Base-by-base conservation (phyloP, 805 yeast species). In the Cyberlindnera mycetangii region DNA sequence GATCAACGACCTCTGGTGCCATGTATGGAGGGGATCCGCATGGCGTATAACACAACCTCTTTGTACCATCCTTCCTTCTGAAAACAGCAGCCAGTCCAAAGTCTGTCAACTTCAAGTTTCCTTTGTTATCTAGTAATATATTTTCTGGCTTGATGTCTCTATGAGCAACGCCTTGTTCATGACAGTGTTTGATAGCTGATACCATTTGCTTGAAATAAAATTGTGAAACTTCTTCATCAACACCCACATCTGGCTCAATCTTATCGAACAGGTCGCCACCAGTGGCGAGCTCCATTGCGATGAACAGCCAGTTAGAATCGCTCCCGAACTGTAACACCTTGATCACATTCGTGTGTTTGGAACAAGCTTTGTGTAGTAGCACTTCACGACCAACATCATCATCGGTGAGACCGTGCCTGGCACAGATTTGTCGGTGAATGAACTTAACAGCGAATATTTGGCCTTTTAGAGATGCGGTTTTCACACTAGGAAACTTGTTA, bases 241-340 rank as follows among this genome's bases (percentile, higher is more conserved):
- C 80, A 1, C 89, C 89, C 7, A 75, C 64, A 63, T 83, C 89
- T 0, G 89, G 89, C 58, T 83, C 89, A 48, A 85, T 84, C 61
- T 84, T 85, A 55, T 84, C 90, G 59, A 85, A 85, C 17, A 85
- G 59, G 62, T 85, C 93, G 14, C 93, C 93, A 47, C 87, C 86
- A 20, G 73, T 72, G 1, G 89, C 88, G 45, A 80, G 65, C 54
- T 85, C 90, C 72, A 85, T 66, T 4, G 77, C 77, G 47, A 85
- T 71, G 78, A 84, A 84, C 30, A 78, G 64, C 77, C 83, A 85
- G 37, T 71, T 72, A 1, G 62, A 58, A 47, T 79, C 76, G 4
- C 76, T 71, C 6, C 80, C 81, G 49, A 77, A 75, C 53, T 75
- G 79, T 18, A 72, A 62, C 38, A 82, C 66, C 45, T 69, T 71